A percentile compares a stretch with the other conserved stretches of the same genome.
Conservation (phyloP, 139 green algal genomes). For the Tetradesmus obliquus region DNA sequence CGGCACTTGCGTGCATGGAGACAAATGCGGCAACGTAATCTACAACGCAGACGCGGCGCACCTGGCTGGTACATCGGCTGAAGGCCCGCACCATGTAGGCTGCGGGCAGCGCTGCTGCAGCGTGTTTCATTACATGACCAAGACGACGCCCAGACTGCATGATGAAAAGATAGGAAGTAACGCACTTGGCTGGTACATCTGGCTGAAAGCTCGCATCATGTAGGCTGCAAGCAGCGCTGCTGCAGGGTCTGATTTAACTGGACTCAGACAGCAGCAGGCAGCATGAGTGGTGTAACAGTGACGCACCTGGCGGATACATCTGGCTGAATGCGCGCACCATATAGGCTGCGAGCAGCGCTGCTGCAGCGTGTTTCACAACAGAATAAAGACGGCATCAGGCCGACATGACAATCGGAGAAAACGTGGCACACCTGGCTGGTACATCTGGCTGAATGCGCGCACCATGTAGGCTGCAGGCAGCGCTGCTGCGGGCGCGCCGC, state of each 20-base stretch:
- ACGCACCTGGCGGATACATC: conserved; percentile 43
- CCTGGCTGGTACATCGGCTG: conserved; percentile 50
- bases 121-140: too few relatives aligned
- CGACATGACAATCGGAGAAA: background rate
- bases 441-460: conserved; percentile 61
- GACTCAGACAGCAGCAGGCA: too few relatives aligned
- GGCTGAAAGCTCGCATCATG: conserved; percentile 71
- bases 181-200: conserved; percentile 50
- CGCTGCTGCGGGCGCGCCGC: conserved; percentile 41
- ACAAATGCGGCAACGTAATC: too few relatives aligned
- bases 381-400: background rate
- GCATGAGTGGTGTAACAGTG: too few relatives aligned
- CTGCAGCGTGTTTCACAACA: background rate
- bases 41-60: background rate
- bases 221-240: conserved; percentile 52
- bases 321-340: conserved; percentile 70
- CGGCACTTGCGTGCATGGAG: too few relatives aligned
- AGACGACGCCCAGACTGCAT: background rate
- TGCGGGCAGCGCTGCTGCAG: conserved; percentile 35
- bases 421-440: conserved; percentile 22
- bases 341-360: conserved; percentile 50
- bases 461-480: conserved; percentile 66
- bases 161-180: too few relatives aligned
- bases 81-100: conserved; percentile 72
- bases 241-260: background rate